A percentile compares a stretch with the other conserved stretches of the same genome.
Evolutionary conservation across 208 protist species (phyloP).

Genomic region (Leptomonas seymouri): DNA sequence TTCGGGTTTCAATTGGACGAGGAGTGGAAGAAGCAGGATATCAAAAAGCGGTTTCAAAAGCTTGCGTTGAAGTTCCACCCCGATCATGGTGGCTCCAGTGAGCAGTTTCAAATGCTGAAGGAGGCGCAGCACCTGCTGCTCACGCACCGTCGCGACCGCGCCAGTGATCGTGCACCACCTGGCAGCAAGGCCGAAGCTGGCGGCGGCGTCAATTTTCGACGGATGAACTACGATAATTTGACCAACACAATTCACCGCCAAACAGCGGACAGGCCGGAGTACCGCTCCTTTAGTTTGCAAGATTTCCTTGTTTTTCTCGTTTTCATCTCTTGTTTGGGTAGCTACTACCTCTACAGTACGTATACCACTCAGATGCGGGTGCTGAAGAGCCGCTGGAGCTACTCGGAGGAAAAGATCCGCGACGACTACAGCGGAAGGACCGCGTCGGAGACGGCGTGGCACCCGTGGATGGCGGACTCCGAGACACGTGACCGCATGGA

Average conservation of each 20-base stretch:
- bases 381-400: constrained; percentile 74
- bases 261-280: constrained; percentile 66
- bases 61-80: constrained; percentile 81
- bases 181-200: constrained; percentile 18
- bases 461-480: constrained; percentile 77
- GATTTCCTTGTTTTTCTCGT: constrained; percentile 77
- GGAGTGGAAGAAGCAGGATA: constrained; percentile 65
- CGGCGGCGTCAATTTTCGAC: constrained; percentile 67
- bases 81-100: constrained; percentile 79
- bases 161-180: constrained; percentile 10
- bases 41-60: constrained; percentile 83
- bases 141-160: constrained; percentile 74
- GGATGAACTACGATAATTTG: constrained; percentile 82
- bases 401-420: constrained; percentile 65
- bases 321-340: constrained; percentile 40
- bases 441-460: constrained; percentile 50
- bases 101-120: constrained; percentile 83
- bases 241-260: constrained; percentile 85
- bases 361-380: constrained; percentile 70
- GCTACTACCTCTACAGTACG: constrained; percentile 74
- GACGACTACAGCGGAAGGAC: constrained; percentile 37
- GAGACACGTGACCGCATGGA: constrained; percentile 77
- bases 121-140: constrained; percentile 86
- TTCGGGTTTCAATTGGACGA: constrained; percentile 89
- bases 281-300: constrained; percentile 66